Base-by-base conservation (phyloP, 495 filamentous ascomycete genomes). In the Darksidea phi region DNA sequence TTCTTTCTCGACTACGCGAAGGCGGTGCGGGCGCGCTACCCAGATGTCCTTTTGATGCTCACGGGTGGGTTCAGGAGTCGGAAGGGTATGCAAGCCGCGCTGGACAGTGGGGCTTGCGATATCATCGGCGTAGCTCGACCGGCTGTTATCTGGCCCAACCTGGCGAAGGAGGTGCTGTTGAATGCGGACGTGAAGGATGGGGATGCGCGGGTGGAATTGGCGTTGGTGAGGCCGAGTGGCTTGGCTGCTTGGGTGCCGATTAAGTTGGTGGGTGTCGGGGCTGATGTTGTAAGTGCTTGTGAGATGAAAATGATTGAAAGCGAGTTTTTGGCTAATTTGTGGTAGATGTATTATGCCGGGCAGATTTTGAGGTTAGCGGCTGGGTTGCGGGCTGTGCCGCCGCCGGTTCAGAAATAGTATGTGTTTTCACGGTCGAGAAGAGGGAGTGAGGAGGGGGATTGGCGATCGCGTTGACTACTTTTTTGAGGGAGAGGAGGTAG, bases 1-100 rank as follows among this genome's bases (percentile, higher is more conserved):
- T 86, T 85, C 75, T 86, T 85, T 75, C 73, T 85, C 49, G 76
- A 81, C 61, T 84, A 84, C 58, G 79, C 82, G 0, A 65, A 70
- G 20, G 70, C 71, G 21, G 73, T 81, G 26, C 77, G 82, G 32
- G 57, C 52, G 0, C 63, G 75, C 12, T 77, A 78, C 61, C 79
- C 80, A 0, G 57, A 57, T 1, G 64, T 82, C 1, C 70, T 78
- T 5, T 72, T 85, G 11, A 79, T 81, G 75, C 63, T 83, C 36
- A 81, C 76, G 0, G 79, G 81, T 15, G 83, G 84, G 0, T 85
- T 87, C 71, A 74, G 82, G 7, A 80, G 73, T 8, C 76, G 84
- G 0, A 63, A 63, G 1, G 84, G 83, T 12, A 82, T 84, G 68
- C 75, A 81, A 56, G 66, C 70, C 0, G 83, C 84, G 8, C 70